A percentile compares a stretch with the other conserved stretches of the same genome.
Conservation (phyloP, 306 rosid species). For the Sesbania bispinosa region DNA sequence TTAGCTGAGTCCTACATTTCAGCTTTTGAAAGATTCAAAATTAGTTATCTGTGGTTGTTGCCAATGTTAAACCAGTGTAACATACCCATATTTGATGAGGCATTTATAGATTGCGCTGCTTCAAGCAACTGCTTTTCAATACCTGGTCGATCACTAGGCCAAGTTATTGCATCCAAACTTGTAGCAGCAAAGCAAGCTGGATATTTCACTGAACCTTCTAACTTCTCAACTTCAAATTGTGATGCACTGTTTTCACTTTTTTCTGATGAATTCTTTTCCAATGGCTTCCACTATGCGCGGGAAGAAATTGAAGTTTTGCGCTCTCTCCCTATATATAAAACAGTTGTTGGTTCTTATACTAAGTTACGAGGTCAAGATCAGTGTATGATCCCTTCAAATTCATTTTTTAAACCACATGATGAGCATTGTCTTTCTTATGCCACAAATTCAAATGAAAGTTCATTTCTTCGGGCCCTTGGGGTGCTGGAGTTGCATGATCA, state of each 20-base stretch:
- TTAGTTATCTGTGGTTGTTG: constrained; percentile 74
- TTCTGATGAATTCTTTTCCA: constrained; percentile 57
- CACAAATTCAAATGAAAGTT: constrained; percentile 59
- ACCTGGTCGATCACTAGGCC: constrained; percentile 67
- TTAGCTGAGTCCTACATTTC: constrained; percentile 51
- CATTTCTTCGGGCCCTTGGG: constrained; percentile 83
- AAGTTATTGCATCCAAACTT: constrained; percentile 83
- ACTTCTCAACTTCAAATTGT: constrained; percentile 58
- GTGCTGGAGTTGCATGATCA: constrained; percentile 71
- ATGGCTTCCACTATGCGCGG: constrained; percentile 42
- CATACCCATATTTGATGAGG: constrained; percentile 77
- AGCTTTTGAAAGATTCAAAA: constrained; percentile 61
- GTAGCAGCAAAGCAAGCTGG: constrained; percentile 85
- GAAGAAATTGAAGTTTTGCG: constrained; percentile 82
- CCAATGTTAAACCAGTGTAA: constrained; percentile 84
- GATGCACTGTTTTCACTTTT: constrained; percentile 81
- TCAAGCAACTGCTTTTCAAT: constrained; percentile 59
- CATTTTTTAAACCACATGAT: constrained; percentile 81
- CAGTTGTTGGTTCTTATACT: constrained; percentile 84
- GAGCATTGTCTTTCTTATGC: constrained; percentile 75
- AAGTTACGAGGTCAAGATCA: constrained; percentile 63
- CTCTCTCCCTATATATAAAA: constrained; percentile 84
- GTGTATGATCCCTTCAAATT: constrained; percentile 77
- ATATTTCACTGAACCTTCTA: constrained; percentile 67
- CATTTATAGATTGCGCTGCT: constrained; percentile 73